A percentile compares a stretch with the other conserved stretches of the same genome.
Evolutionary conservation across 2,329 filamentous ascomycete species (phyloP).

Genomic region (Neonectria faginata): DNA sequence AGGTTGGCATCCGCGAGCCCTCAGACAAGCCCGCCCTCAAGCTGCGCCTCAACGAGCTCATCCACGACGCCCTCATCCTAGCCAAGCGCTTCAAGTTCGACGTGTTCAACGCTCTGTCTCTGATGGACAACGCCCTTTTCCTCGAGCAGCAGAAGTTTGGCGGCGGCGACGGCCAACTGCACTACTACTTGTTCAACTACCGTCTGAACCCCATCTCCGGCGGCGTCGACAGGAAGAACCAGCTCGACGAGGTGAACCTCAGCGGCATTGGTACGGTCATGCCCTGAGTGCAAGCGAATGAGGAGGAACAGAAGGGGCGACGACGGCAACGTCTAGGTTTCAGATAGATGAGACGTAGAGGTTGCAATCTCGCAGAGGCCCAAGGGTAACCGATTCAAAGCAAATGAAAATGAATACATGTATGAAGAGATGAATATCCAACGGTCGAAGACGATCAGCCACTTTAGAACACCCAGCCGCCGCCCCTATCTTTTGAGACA

Average conservation of each 20-base stretch:
- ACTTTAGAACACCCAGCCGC: background rate
- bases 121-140: conserved; percentile 95
- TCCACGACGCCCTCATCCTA: conserved; percentile 87
- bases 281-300: conserved; percentile 53
- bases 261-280: conserved; percentile 93
- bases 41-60: conserved; percentile 81
- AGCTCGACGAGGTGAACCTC: conserved; percentile 79
- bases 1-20: conserved; percentile 74
- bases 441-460: background rate
- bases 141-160: conserved; percentile 95
- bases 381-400: conserved; percentile 1
- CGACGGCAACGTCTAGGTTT: conserved; percentile 7
- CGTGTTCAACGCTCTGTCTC: conserved; percentile 94
- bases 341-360: conserved; percentile 3
- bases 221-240: conserved; percentile 83
- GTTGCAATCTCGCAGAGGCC: conserved; percentile 9
- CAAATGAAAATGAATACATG: conserved; percentile 10
- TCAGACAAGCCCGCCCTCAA: conserved; percentile 72
- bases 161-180: conserved; percentile 90
- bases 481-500: conserved; percentile 16
- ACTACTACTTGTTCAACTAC: conserved; percentile 99
- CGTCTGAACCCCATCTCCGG: conserved; percentile 85
- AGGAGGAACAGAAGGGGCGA: background rate
- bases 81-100: conserved; percentile 89
- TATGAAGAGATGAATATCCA: conserved; percentile 14